Percentiles rank a stretch among this genome's conserved stretches.
phyloP scores from a whole-genome alignment of 192 early-diverging fungal species.

The Coemansia sp. region DNA sequence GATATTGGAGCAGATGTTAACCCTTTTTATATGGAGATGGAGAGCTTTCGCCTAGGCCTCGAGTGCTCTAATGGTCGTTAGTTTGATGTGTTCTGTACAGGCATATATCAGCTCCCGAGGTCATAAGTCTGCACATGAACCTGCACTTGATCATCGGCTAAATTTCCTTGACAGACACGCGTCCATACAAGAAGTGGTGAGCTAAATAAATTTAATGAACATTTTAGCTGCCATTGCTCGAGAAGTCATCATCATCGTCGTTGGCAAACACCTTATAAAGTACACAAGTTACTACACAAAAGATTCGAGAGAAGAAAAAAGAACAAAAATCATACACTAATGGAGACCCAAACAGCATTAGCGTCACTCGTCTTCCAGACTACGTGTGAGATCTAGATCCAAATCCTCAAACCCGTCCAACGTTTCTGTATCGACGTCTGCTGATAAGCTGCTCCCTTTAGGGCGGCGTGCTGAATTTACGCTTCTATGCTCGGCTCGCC shows the following conservation, averaged over 20 bases:
- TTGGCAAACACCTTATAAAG: too few relatives aligned
- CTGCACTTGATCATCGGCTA: background rate
- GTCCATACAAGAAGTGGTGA: background rate
- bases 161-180: background rate
- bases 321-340: background rate
- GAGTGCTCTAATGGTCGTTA: background rate
- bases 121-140: background rate
- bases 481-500: background rate
- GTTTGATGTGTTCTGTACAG: background rate
- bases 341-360: background rate
- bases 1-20: background rate
- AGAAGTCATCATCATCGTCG: too few relatives aligned
- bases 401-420: constrained; percentile 48
- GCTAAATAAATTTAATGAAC: background rate
- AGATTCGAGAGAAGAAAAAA: background rate
- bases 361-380: constrained; percentile 17
- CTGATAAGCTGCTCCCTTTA: background rate
- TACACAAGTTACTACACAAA: too few relatives aligned
- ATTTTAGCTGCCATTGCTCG: too few relatives aligned
- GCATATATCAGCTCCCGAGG: background rate
- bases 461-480: background rate
- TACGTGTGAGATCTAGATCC: constrained; percentile 39
- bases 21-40: background rate
- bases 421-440: constrained; percentile 12
- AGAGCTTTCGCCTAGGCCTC: too few relatives aligned